phyloP scores from a whole-genome alignment of 2,329 filamentous ascomycete species.

The Trichoderma endophyticum region DNA sequence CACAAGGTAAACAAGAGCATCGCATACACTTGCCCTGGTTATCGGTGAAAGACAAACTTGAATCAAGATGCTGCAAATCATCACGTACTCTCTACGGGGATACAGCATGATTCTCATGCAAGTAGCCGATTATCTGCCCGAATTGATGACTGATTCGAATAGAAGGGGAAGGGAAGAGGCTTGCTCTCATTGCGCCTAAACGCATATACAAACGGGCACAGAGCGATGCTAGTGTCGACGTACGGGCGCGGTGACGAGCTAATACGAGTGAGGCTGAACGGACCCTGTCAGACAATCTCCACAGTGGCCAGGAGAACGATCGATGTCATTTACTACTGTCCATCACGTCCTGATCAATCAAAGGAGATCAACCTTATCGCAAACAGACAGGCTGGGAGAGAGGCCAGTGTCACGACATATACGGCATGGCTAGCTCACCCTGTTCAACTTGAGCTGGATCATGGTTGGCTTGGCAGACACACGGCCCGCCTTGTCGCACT shows the following conservation, averaged over 20 bases:
- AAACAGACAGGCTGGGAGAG: neutral
- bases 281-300: neutral
- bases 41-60: neutral
- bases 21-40: neutral
- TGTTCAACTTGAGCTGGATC: neutral
- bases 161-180: neutral
- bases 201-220: neutral
- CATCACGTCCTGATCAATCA: neutral
- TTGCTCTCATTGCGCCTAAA: neutral
- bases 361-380: slow-evolving; percentile 1
- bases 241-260: neutral
- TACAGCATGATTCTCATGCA: neutral
- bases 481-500: slow-evolving; percentile 2
- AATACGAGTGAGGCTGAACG: slow-evolving; percentile 8
- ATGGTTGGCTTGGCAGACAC: neutral
- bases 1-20: neutral
- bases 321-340: slow-evolving; percentile 2
- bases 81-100: neutral
- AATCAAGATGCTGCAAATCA: neutral
- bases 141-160: neutral
- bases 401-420: neutral
- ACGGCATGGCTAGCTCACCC: neutral
- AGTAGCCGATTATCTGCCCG: neutral
- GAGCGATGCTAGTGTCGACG: neutral
- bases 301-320: neutral